A percentile compares a stretch with the other conserved stretches of the same genome.
Conservation (phyloP, 1,284 basidiomycete species). For the Entoloma clypeatum region DNA sequence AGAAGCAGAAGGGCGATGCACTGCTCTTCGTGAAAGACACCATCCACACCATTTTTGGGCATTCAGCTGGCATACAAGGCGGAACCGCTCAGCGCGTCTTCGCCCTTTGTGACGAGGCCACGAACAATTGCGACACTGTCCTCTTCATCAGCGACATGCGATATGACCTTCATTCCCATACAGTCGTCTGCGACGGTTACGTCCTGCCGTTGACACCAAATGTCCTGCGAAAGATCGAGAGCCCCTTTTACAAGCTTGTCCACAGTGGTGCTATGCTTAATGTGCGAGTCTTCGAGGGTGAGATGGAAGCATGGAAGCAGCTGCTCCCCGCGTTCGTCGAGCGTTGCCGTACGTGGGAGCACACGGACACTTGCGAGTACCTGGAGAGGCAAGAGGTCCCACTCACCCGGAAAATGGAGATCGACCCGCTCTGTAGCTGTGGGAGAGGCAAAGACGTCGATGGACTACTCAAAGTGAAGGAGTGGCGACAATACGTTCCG, state of each 20-base stretch:
- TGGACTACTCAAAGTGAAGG: slow-evolving; percentile 22
- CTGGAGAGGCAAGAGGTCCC: slow-evolving; percentile 22
- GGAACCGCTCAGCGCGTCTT: slow-evolving; percentile 17
- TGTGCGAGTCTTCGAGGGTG: slow-evolving; percentile 20
- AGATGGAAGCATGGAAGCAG: slow-evolving; percentile 31
- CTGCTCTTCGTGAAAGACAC: slow-evolving; percentile 29
- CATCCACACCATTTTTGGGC: slow-evolving; percentile 24
- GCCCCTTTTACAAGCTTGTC: slow-evolving; percentile 12
- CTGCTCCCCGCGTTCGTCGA: slow-evolving; percentile 35
- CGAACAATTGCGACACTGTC: slow-evolving; percentile 24
- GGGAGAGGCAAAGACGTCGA: slow-evolving; percentile 33
- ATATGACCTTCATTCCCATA: slow-evolving; percentile 28
- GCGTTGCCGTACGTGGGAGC: slow-evolving; percentile 36
- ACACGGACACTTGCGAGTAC: slow-evolving; percentile 33
- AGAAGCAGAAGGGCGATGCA: slow-evolving; percentile 20
- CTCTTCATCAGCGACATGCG: slow-evolving; percentile 26
- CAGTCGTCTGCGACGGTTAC: slow-evolving; percentile 30
- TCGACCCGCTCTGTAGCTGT: slow-evolving; percentile 33
- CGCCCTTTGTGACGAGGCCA: slow-evolving; percentile 15
- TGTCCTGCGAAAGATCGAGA: slow-evolving; percentile 13
- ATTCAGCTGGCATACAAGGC: slow-evolving; percentile 19
- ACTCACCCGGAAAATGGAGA: slow-evolving; percentile 23
- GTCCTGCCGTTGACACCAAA: slow-evolving; percentile 26
- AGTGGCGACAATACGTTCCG: slow-evolving; percentile 29
- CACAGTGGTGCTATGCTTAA: slow-evolving; percentile 8